A percentile compares a stretch with the other conserved stretches of the same genome.
These are phyloP conservation scores for Penicillium sp. DNA, from an alignment of 2,329 filamentous ascomycete genomes.

Conservation along the genomic window DNA sequence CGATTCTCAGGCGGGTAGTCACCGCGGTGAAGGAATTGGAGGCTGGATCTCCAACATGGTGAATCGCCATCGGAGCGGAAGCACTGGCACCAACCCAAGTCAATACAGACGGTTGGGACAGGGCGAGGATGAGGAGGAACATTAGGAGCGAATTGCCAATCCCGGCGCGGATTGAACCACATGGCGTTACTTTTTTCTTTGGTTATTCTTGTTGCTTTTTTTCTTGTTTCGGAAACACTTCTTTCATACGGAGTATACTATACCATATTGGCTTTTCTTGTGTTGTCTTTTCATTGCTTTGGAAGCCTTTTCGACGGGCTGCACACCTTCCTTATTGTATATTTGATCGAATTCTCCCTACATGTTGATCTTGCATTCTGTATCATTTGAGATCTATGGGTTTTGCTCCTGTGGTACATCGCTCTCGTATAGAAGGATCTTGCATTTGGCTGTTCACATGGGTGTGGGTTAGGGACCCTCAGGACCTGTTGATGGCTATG, in stretches of 20 bases:
- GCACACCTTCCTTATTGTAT: slow-evolving; percentile 4
- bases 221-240: neutral
- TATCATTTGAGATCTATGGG: slow-evolving; percentile 10
- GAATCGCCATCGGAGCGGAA: slow-evolving; percentile 53
- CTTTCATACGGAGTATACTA: slow-evolving; percentile 6
- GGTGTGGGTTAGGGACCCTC: neutral
- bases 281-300: neutral
- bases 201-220: slow-evolving; percentile 7
- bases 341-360: neutral
- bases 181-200: slow-evolving; percentile 4
- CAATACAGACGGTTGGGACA: slow-evolving; percentile 55
- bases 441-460: neutral
- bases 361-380: slow-evolving; percentile 1
- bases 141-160: slow-evolving; percentile 10
- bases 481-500: neutral
- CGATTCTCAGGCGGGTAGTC: slow-evolving; percentile 42
- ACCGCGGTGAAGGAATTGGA: slow-evolving; percentile 62
- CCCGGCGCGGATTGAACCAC: neutral
- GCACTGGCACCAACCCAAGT: slow-evolving; percentile 48
- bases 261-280: slow-evolving; percentile 10
- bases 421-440: neutral
- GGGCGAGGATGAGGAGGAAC: slow-evolving; percentile 47
- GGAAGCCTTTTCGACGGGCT: slow-evolving; percentile 1
- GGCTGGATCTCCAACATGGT: slow-evolving; percentile 74
- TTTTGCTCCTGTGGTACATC: neutral